phyloP scores from a whole-genome alignment of 2,329 filamentous ascomycete species.

The Sporothrix pseudoabietina region DNA sequence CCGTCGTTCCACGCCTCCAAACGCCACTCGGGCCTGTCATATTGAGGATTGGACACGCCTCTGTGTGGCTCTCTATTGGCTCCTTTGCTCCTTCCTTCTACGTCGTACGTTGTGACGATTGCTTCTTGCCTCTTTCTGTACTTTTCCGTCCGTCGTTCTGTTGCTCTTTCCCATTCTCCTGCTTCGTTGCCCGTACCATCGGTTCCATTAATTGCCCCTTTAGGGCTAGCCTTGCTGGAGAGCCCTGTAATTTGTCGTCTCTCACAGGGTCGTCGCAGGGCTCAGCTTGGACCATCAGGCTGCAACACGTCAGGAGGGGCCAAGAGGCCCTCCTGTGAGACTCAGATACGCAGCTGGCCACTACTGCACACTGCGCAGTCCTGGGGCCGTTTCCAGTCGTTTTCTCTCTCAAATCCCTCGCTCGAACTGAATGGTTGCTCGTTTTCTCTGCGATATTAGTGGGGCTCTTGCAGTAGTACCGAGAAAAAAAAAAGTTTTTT shows the following conservation, averaged over 20 bases:
- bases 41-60: not conserved
- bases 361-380: slow-evolving; percentile 16
- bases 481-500: slow-evolving; percentile 7
- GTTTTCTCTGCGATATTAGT: not conserved
- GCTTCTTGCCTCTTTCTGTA: not conserved
- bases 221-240: not conserved
- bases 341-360: not conserved
- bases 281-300: slow-evolving; percentile 20
- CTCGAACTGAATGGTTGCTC: slow-evolving; percentile 18
- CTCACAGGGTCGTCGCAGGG: not conserved
- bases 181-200: slow-evolving; percentile 8
- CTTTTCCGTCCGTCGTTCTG: not conserved
- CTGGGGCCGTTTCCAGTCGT: not conserved
- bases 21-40: not conserved
- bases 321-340: not conserved
- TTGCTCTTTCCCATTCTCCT: slow-evolving; percentile 15
- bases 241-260: slow-evolving; percentile 16
- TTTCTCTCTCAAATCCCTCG: slow-evolving; percentile 18
- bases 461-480: slow-evolving; percentile 4
- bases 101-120: not conserved
- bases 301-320: slow-evolving; percentile 5
- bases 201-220: slow-evolving; percentile 9
- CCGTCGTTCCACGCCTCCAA: not conserved
- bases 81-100: not conserved
- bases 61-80: not conserved